Percentiles rank a stretch among this genome's conserved stretches.
Evolutionary conservation across 352 stramenopile species (phyloP).

Genomic region (Elongisporangium undulatum): DNA sequence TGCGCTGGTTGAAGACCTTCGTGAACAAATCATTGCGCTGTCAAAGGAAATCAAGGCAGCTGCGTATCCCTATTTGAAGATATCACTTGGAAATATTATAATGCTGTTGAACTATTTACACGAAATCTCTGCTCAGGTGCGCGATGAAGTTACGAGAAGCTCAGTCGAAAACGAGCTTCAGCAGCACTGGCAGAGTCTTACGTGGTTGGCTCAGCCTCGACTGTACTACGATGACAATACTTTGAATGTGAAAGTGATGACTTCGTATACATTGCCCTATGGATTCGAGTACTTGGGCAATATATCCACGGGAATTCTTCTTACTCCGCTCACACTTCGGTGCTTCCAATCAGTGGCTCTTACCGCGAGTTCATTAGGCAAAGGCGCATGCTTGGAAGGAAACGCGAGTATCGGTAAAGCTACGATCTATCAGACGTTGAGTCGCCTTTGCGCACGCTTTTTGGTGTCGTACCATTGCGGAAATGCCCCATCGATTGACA

Average conservation of each 20-base stretch:
- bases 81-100: slow-evolving; percentile 42
- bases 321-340: slow-evolving; percentile 53
- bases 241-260: slow-evolving; percentile 46
- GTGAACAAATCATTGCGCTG: slow-evolving; percentile 28
- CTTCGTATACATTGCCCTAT: slow-evolving; percentile 40
- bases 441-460: slow-evolving; percentile 45
- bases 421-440: slow-evolving; percentile 29
- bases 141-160: slow-evolving; percentile 17
- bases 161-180: slow-evolving; percentile 8
- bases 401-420: slow-evolving; percentile 37
- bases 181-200: slow-evolving; percentile 17
- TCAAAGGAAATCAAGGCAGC: slow-evolving; percentile 52
- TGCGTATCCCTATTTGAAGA: slow-evolving; percentile 18
- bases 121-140: slow-evolving; percentile 35
- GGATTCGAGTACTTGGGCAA: slow-evolving; percentile 76
- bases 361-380: slow-evolving; percentile 23
- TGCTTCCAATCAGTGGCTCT: slow-evolving; percentile 56
- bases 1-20: slow-evolving; percentile 17
- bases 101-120: slow-evolving; percentile 43
- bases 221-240: slow-evolving; percentile 59
- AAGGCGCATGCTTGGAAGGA: slow-evolving; percentile 37
- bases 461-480: slow-evolving; percentile 32
- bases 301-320: slow-evolving; percentile 21
- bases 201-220: slow-evolving; percentile 60
- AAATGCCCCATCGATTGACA: slow-evolving; percentile 21